These are phyloP conservation scores for Limnomonas spitsbergensis DNA, from an alignment of 139 green algal genomes.

Conservation along the genomic window DNA sequence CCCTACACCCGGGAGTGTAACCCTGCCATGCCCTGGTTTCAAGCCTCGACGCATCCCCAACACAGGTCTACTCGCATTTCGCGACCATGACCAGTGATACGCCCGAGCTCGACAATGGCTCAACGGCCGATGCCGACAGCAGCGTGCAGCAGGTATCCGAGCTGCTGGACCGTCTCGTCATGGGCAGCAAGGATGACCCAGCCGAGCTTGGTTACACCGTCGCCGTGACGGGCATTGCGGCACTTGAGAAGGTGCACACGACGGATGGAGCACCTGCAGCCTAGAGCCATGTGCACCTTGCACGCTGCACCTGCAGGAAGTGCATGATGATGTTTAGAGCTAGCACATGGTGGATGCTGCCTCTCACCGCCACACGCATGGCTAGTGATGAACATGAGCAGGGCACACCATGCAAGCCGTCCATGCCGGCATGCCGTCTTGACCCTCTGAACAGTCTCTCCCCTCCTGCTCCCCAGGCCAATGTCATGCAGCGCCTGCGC, in stretches of 20 bases:
- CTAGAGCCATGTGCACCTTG: neutral
- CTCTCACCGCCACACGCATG: too few species aligned
- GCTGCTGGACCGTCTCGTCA: slow-evolving; percentile 11
- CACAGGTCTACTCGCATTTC: too few species aligned
- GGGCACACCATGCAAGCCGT: too few species aligned
- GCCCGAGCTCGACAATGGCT: too few species aligned
- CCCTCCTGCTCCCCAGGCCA: neutral
- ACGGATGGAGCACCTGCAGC: neutral
- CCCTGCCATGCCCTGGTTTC: too few species aligned
- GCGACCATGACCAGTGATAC: too few species aligned
- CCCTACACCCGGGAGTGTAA: too few species aligned
- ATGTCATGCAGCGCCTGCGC: neutral
- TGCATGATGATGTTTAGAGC: too few species aligned
- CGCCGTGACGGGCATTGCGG: neutral
- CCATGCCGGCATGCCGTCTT: neutral
- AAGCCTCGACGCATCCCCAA: too few species aligned
- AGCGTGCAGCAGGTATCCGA: slow-evolving; percentile 14
- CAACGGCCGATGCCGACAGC: neutral
- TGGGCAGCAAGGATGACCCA: slow-evolving; percentile 4
- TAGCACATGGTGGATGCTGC: too few species aligned
- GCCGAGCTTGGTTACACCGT: slow-evolving; percentile 15
- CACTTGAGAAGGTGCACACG: neutral
- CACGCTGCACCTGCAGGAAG: too few species aligned
- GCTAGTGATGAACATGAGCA: too few species aligned
- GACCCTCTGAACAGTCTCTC: neutral